Base-by-base conservation (phyloP, 768 basidiomycete genomes). In the Grammothele lineata region DNA sequence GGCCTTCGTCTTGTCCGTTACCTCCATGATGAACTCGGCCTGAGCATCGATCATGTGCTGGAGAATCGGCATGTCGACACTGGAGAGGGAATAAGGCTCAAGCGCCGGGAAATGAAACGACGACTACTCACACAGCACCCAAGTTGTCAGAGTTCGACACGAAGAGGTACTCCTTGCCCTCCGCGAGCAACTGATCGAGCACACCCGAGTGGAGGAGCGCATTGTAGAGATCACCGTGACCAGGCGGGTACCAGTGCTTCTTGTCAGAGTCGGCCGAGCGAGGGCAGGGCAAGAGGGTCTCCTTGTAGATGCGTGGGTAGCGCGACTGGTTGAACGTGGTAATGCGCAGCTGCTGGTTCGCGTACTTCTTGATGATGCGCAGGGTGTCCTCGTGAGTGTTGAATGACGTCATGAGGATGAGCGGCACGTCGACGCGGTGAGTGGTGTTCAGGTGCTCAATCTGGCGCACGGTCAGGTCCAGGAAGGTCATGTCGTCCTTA, bases 391-490 rank as follows among this genome's bases (percentile, higher is more conserved):
- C 91, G 65, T 93, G 89, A 17, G 94, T 97, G 76, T 95, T 95
- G 78, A 98, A 97, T 46, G 92, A 95, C 62, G 93, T 96, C 95
- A 96, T 95, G 62, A 97, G 82, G 71, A 96, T 87, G 66, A 96
- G 86, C n/a, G 92, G 93, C 37, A 95, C 90, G 69, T 96, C 87
- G 68, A 90, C 85, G 54, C 80, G 80, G 62, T 80, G 73, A 40
- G 81, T 78, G 43, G 83, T 87, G 76, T 94, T 93, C 63, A 95
- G 83, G 66, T 95, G 90, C 76, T 96, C 92, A 60, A 97, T 92
- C 70, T 96, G 93, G 56, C 91, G 80, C 37, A 97, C 91, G 46
- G 82, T 87, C 53, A 97, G 78, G 67, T 97, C 94, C 53, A 97
- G 81, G 81, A 96, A 97, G 42, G 88, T 94, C 93, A 95, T 92